phyloP scores from a whole-genome alignment of 2,329 filamentous ascomycete species.

The Aureobasidium subglaciale region DNA sequence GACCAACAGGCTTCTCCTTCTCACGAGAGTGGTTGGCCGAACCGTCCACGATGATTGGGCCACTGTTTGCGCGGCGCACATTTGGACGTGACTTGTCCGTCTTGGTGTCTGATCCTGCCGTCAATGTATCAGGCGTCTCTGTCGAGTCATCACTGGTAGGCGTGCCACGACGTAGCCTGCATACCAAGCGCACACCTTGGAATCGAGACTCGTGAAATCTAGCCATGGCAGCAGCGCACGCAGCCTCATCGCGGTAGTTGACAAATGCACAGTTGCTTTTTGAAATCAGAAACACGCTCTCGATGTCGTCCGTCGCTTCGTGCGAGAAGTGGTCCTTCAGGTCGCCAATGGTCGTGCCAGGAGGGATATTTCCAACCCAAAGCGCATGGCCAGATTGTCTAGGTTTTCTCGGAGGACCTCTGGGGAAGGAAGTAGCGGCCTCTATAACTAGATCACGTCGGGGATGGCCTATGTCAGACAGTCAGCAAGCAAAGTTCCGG shows the following conservation, averaged over 20 bases:
- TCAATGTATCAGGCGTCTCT: neutral
- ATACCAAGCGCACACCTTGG: slow-evolving; percentile 76
- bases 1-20: neutral
- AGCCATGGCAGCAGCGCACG: slow-evolving; percentile 68
- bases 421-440: slow-evolving; percentile 35
- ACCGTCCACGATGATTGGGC: slow-evolving; percentile 2
- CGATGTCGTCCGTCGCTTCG: slow-evolving; percentile 65
- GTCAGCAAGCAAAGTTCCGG: neutral
- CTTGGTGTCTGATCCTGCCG: neutral
- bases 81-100: neutral
- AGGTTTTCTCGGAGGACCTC: slow-evolving; percentile 60
- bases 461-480: neutral
- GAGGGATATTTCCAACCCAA: slow-evolving; percentile 92
- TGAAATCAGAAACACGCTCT: slow-evolving; percentile 88
- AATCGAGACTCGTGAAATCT: slow-evolving; percentile 89
- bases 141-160: slow-evolving; percentile 5
- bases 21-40: neutral
- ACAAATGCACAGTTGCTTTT: slow-evolving; percentile 98
- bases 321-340: slow-evolving; percentile 88
- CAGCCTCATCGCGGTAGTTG: slow-evolving; percentile 77
- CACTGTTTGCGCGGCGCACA: neutral
- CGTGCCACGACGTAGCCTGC: slow-evolving; percentile 58
- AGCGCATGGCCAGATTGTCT: slow-evolving; percentile 75
- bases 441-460: slow-evolving; percentile 3
- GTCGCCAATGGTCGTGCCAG: slow-evolving; percentile 70